Base-by-base conservation (phyloP, 441 rosid species). In the Iberis amara region DNA sequence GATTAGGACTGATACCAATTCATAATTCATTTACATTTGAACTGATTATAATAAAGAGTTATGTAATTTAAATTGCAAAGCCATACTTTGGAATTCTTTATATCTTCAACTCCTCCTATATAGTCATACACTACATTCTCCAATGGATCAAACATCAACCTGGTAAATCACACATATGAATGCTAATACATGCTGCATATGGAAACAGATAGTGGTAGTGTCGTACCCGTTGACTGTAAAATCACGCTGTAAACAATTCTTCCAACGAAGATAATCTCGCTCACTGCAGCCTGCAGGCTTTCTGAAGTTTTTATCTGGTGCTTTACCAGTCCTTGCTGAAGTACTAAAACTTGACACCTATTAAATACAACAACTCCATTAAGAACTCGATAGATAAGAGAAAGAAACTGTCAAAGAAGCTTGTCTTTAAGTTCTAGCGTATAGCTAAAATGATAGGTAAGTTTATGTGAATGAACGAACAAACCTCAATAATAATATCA, bases 281-380 rank as follows among this genome's bases (percentile, higher is more conserved):
- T 69, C 74, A 56, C 49, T 40, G 68, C 73, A 72, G 13, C 73
- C 69, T 1, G 59, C 69, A 44, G 77, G 77, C 65, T 39, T 66
- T 60, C 68, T 65, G 7, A 65, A 47, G 43, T 26, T 38, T 40
- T 65, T 53, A 8, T 43, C 44, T 13, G 62, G 12, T 23, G 59
- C 21, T 63, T 58, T 36, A 9, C 68, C 58, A 48, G 69, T 56
- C 36, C 47, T 72, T 14, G 73, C 68, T 47, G 65, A 67, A 39
- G 71, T 76, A 53, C 69, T 69, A 64, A 73, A 76, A 49, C 75
- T 73, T 33, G 80, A 70, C 23, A 76, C 77, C 75, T 69, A 18
- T 47, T 52, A 11, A 1, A 12, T 9, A 33, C 11, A 31, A 44
- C 47, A 32, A 40, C 44, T 43, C 68, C 30, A 39, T 2, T 11